Base-by-base conservation (phyloP, 2,329 filamentous ascomycete species). In the Pseudocercospora fuligena region DNA sequence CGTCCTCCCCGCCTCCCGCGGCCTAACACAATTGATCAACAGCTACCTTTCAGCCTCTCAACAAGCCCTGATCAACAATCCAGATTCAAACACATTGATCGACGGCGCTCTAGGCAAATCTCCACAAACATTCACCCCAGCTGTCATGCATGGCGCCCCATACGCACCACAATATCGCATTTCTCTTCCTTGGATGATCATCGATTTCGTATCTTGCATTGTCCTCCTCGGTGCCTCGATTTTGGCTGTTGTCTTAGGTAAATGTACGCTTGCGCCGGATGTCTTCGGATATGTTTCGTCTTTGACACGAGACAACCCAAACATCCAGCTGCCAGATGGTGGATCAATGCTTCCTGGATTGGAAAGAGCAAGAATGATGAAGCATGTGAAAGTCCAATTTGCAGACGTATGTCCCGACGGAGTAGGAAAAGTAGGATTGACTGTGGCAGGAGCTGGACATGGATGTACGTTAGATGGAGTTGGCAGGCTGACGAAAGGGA, bases 61-160 rank as follows among this genome's bases (percentile, higher is more conserved):
- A 19, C 54, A 58, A 58, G 54, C 54, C 19, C 54, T 58, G 14
- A 58, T 58, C 27, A 58, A 58, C 27, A 58, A 27, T 25, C 36
- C 19, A 9, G 29, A 58, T 21, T 29, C 9, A 3, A 31, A 58
- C 54, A 21, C 54, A 16, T 14, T 58, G 16, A 58, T 58, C 12
- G 8, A 11, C 21, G 29, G 54, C 23, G 54, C 31, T 12, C 27
- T 29, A 6, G 54, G 54, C 23, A 16, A 19, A 23, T 29, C n/a
- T 27, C 27, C 14, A 7, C 25, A 23, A 1, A 58, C 54, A 5
- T 58, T 14, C 27, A 33, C 23, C 5, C 23, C 23, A 36, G 29
- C 31, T 2, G 36, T 19, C 4, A 58, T 58, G 27, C 54, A 36
- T 12, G 54, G 54, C 3, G 54, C 54, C 36, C 54, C 54, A 3